These are phyloP conservation scores for Platanthera zijinensis DNA, from an alignment of 106 monocot genomes.

Conservation along the genomic window DNA sequence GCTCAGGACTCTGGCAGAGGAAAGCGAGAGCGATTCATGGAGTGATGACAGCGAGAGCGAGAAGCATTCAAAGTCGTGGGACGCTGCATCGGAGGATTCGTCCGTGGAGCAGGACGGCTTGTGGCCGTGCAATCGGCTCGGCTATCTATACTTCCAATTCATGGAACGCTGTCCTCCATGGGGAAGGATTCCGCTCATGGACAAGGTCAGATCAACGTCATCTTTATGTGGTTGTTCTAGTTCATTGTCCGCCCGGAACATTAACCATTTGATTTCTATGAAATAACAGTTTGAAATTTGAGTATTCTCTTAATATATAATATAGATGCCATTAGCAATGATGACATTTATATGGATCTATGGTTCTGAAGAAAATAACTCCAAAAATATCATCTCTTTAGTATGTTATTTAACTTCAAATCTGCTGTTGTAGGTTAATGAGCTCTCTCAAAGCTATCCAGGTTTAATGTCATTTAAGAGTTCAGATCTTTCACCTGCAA, in stretches of 20 bases:
- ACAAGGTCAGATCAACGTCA: constrained; percentile 34
- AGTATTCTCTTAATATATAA: not conserved
- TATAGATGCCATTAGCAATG: not conserved
- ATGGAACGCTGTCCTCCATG: constrained; percentile 54
- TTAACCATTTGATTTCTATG: not conserved
- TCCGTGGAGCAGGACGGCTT: constrained; percentile 26
- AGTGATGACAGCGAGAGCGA: constrained; percentile 46
- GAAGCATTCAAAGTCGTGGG: constrained; percentile 56
- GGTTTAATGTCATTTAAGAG: constrained; percentile 61
- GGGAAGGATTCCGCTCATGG: constrained; percentile 55
- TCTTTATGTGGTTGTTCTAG: not conserved
- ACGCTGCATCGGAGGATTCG: constrained; percentile 43
- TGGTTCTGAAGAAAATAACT: not conserved
- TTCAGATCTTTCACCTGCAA: constrained; percentile 76
- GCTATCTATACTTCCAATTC: constrained; percentile 66
- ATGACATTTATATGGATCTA: not conserved
- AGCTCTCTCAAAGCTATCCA: constrained; percentile 46
- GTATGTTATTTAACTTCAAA: not conserved
- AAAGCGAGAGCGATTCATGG: constrained; percentile 40
- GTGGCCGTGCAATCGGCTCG: constrained; percentile 21
- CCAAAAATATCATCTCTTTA: not conserved
- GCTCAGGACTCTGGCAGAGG: constrained; percentile 27
- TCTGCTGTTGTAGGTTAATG: constrained; percentile 34
- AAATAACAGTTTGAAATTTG: not conserved
- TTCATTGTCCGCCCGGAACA: not conserved